Conservation (phyloP, 1,139 yeast species). For the Suhomyces bokatorum region DNA sequence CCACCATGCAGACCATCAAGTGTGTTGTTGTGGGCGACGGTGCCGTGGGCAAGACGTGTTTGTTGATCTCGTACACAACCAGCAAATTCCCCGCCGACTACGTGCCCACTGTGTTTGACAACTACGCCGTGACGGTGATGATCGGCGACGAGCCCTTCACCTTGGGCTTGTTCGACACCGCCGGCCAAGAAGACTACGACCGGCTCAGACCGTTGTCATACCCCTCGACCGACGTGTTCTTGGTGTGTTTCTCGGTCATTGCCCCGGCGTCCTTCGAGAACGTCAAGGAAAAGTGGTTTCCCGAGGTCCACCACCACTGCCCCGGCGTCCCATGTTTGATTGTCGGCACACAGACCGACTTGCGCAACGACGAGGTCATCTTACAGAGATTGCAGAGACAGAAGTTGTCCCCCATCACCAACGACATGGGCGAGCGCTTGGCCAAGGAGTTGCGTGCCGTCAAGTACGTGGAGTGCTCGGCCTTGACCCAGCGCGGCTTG, state of each 20-base stretch:
- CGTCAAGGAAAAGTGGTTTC: conserved; percentile 97
- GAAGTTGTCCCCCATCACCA: conserved; percentile 80
- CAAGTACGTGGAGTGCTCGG: conserved; percentile 95
- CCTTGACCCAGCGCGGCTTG: conserved; percentile 94
- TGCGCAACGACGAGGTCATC: conserved; percentile 89
- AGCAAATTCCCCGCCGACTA: conserved; percentile 94
- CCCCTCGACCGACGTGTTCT: conserved; percentile 94
- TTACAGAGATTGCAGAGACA: conserved; percentile 88
- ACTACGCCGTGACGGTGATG: conserved; percentile 97
- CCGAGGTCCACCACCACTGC: conserved; percentile 97
- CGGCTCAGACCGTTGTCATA: conserved; percentile 93
- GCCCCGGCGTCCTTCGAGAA: conserved; percentile 98
- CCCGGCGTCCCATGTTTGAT: conserved; percentile 96
- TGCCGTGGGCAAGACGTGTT: conserved; percentile 75
- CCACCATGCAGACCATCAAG: conserved; percentile 77
- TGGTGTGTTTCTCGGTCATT: conserved; percentile 91
- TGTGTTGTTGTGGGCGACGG: conserved; percentile 98
- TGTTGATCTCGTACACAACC: conserved; percentile 81
- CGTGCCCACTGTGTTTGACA: conserved; percentile 93
- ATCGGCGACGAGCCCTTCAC: conserved; percentile 98
- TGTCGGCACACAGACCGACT: conserved; percentile 94
- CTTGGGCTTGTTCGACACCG: conserved; percentile 93
- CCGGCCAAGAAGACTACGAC: conserved; percentile 99
- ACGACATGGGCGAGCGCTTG: conserved; percentile 86
- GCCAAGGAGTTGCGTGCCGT: conserved; percentile 95